These are phyloP conservation scores for Fragaria nilgerrensis DNA, from an alignment of 306 rosid genomes.

Conservation along the genomic window DNA sequence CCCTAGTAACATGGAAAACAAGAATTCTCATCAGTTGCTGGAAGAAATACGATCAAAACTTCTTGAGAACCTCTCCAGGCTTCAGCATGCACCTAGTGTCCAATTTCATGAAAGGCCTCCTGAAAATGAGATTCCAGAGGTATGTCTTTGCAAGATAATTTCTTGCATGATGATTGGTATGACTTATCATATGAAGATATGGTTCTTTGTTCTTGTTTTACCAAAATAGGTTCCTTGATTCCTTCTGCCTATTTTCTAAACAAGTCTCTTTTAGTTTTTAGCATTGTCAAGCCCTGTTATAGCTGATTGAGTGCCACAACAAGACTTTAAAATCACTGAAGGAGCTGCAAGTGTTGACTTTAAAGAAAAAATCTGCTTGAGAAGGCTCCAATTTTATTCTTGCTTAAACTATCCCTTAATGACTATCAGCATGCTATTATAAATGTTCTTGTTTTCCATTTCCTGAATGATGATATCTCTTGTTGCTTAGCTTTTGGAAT, in stretches of 20 bases:
- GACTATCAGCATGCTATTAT: background rate
- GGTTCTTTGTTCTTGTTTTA: background rate
- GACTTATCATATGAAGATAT: background rate
- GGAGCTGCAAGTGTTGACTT: background rate
- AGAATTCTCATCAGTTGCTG: constrained; percentile 61
- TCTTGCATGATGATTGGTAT: background rate
- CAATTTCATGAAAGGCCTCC: constrained; percentile 87
- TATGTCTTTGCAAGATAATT: constrained; percentile 17
- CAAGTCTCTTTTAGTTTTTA: background rate
- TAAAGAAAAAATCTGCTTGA: background rate
- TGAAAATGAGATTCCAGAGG: constrained; percentile 77
- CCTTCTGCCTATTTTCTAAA: background rate
- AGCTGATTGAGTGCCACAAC: background rate
- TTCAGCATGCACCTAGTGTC: constrained; percentile 91
- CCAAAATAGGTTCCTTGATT: background rate
- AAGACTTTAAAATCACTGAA: background rate
- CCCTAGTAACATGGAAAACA: constrained; percentile 96
- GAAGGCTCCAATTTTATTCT: background rate
- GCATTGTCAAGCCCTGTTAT: background rate
- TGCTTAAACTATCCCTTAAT: background rate
- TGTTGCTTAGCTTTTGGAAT: background rate
- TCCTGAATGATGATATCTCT: background rate
- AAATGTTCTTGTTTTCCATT: background rate
- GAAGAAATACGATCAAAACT: constrained; percentile 72
- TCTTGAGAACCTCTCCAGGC: constrained; percentile 72